Evolutionary conservation across 768 basidiomycete species (phyloP).

Genomic region (Russula abietina): DNA sequence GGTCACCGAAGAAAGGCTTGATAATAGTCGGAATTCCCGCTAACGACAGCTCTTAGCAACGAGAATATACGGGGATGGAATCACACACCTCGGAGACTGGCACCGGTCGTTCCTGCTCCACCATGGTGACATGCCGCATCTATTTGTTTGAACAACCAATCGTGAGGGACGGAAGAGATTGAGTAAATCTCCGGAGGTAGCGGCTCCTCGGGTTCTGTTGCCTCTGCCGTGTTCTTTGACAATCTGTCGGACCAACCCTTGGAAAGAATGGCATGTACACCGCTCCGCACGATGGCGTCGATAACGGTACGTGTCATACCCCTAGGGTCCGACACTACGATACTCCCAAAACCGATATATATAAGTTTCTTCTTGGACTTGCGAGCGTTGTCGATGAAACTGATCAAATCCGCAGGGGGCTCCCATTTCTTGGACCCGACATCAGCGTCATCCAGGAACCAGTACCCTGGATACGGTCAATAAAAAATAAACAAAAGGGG

Average conservation of each 20-base stretch:
- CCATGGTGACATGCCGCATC: slow-evolving; percentile 99
- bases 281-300: slow-evolving; percentile 80
- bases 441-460: slow-evolving; percentile 93
- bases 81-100: slow-evolving; percentile 78
- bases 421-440: slow-evolving; percentile 86
- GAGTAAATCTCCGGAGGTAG: slow-evolving; percentile 76
- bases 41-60: slow-evolving; percentile 29
- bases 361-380: slow-evolving; percentile 79
- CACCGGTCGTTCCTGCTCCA: slow-evolving; percentile 94
- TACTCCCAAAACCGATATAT: slow-evolving; percentile 96
- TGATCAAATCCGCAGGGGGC: slow-evolving; percentile 70
- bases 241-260: slow-evolving; percentile 98
- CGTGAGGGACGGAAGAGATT: slow-evolving; percentile 84
- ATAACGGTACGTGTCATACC: slow-evolving; percentile 88
- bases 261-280: slow-evolving; percentile 87
- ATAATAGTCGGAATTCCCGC: slow-evolving; percentile 95
- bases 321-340: slow-evolving; percentile 92
- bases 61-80: background rate
- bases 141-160: slow-evolving; percentile 92
- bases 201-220: slow-evolving; percentile 58
- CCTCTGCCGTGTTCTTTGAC: slow-evolving; percentile 50
- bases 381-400: slow-evolving; percentile 79
- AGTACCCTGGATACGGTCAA: slow-evolving; percentile 60
- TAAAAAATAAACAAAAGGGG: background rate
- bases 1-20: slow-evolving; percentile 96